Evolutionary conservation across 2,329 filamentous ascomycete genomes (phyloP).

Genomic region (Didymella pomorum): DNA sequence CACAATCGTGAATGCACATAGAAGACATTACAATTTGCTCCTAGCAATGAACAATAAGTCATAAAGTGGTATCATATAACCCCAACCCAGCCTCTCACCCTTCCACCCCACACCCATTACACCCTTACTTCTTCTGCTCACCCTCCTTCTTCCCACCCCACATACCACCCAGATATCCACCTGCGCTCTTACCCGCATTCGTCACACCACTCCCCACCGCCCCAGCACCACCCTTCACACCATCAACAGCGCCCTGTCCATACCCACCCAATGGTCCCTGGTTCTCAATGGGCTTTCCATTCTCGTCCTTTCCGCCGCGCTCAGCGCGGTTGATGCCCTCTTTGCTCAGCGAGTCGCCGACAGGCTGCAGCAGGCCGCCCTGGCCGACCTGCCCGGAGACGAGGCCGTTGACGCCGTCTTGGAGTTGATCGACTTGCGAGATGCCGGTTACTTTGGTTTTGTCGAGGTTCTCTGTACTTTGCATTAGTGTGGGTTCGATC

Average conservation of each 20-base stretch:
- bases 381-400: conserved; percentile 71
- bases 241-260: conserved; percentile 42
- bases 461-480: conserved; percentile 65
- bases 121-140: conserved; percentile 28
- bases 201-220: conserved; percentile 21
- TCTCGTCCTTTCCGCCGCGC: conserved; percentile 69
- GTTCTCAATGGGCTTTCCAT: conserved; percentile 57
- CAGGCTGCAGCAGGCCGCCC: conserved; percentile 70
- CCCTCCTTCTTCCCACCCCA: conserved; percentile 33
- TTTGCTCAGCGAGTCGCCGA: conserved; percentile 68
- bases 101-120: background rate
- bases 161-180: conserved; percentile 36
- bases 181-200: conserved; percentile 39
- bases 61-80: conserved; percentile 7
- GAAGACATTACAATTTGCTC: background rate
- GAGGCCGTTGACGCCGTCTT: conserved; percentile 71
- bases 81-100: background rate
- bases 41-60: background rate
- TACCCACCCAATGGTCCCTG: conserved; percentile 48
- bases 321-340: conserved; percentile 73
- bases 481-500: too few species aligned
- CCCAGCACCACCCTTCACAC: conserved; percentile 42
- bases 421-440: conserved; percentile 71
- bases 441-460: conserved; percentile 75
- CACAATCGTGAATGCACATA: too few species aligned